A percentile compares a stretch with the other conserved stretches of the same genome.
Evolutionary conservation across 2,329 filamentous ascomycete genomes (phyloP).

Genomic region (Penicillium sp.): DNA sequence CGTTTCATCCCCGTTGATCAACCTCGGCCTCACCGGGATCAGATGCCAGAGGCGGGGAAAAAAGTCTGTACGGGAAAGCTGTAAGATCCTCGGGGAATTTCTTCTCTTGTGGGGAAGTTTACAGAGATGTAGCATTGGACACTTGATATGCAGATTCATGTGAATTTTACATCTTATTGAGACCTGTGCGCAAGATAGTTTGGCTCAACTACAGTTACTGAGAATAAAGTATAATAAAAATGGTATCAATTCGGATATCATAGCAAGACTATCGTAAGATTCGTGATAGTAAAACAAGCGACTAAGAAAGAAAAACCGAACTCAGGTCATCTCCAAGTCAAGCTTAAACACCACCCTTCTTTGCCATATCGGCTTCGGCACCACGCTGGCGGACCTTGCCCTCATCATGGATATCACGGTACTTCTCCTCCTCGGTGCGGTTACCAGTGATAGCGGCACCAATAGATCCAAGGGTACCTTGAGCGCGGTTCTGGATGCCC

Average conservation of each 20-base stretch:
- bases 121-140: not conserved
- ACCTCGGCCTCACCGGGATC: conserved; percentile 1
- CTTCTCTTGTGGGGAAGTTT: not conserved
- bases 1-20: not conserved
- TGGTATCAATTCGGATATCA: conserved; percentile 21
- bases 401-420: conserved; percentile 68
- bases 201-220: no score
- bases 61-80: not conserved
- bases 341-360: conserved; percentile 42
- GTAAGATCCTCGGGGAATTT: not conserved
- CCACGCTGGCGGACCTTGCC: conserved; percentile 84
- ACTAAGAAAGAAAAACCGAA: not conserved
- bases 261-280: conserved; percentile 11
- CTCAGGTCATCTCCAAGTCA: not conserved
- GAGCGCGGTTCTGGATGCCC: conserved; percentile 65
- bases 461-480: conserved; percentile 69
- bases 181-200: no score
- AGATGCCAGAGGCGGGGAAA: conserved; percentile 1
- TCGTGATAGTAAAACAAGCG: conserved; percentile 8
- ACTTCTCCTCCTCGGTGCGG: conserved; percentile 60
- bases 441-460: conserved; percentile 73
- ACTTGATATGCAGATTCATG: no score
- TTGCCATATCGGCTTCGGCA: conserved; percentile 76
- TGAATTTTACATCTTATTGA: no score
- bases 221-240: not conserved